These are phyloP conservation scores for Pyrenula massariospora DNA, from an alignment of 495 filamentous ascomycete species.

Conservation along the genomic window DNA sequence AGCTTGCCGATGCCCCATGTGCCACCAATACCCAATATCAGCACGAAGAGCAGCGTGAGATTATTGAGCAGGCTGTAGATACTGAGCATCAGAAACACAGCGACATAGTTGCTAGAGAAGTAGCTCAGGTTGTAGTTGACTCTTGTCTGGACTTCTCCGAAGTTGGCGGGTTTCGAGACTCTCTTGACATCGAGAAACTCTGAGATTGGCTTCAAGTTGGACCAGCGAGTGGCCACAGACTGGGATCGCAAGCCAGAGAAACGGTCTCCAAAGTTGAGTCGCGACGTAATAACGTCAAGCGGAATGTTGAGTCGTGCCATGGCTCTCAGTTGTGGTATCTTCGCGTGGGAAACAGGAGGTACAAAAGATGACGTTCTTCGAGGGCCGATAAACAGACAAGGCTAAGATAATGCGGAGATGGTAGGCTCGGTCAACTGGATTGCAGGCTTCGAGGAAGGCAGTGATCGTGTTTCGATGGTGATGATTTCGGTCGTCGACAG, in stretches of 20 bases:
- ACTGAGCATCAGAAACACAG: slow-evolving; percentile 84
- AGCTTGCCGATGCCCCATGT: slow-evolving; percentile 86
- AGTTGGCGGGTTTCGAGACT: slow-evolving; percentile 83
- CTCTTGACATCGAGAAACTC: slow-evolving; percentile 96
- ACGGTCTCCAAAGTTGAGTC: slow-evolving; percentile 65
- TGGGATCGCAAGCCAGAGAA: slow-evolving; percentile 70
- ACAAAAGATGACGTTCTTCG: no score
- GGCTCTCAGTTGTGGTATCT: no score
- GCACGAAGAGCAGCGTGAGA: slow-evolving; percentile 72
- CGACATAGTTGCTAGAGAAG: slow-evolving; percentile 97
- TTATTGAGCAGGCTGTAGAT: slow-evolving; percentile 93
- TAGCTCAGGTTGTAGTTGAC: slow-evolving; percentile 95
- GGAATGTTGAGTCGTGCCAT: slow-evolving; percentile 91
- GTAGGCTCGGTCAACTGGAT: no score
- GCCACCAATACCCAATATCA: slow-evolving; percentile 71
- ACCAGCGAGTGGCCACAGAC: slow-evolving; percentile 68
- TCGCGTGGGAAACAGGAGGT: no score
- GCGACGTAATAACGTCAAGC: slow-evolving; percentile 79
- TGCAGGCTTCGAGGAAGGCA: no score
- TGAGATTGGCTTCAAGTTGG: slow-evolving; percentile 80
- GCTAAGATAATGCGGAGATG: no score
- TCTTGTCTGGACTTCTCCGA: slow-evolving; percentile 80
- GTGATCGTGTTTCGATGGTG: no score
- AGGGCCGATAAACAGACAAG: no score
- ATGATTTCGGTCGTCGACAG: no score